Evolutionary conservation across 2,329 filamentous ascomycete genomes (phyloP), one percentile per base, ranked within the genome.

Genomic region (Penicillium sp.): DNA sequence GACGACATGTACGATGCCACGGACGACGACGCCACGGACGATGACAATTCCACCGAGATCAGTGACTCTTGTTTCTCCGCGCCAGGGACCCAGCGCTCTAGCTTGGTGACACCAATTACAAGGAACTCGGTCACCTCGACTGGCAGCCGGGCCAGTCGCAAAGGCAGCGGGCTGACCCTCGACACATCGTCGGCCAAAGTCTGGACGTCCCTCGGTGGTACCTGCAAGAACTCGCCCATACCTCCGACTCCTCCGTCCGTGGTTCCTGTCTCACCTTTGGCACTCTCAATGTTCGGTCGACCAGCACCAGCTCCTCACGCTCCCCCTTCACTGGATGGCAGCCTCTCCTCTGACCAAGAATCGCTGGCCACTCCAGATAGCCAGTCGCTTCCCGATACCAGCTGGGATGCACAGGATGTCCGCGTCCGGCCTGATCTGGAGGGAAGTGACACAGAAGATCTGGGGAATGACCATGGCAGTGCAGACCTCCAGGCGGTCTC

Each of bases 1-100:
- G 91, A 96, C 75, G 91, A 96, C 68, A 79, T 96, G 50, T 96
- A 96, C 75, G 90, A 95, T 75, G 84, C 91, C 43, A 92, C 91
- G 16, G 92, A 96, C 65, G 87, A 92, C 55, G 92, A 96, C 67
- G 82, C 59, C 33, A 53, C 59, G 39, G 62, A 64, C 36, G 62
- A 64, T 47, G 65, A 66, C 39, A 56, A 65, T 53, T 60, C 55
- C 22, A 68, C 85, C 9, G 81, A 85, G 77, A 69, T 77, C 73
- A 73, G 77, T 68, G 73, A 77, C 67, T 62, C 80, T 59, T 79
- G 75, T 55, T 77, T 75, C 73, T 87, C 68, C 69, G 79, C 69
- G 70, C 83, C 72, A 70, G 82, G 68, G 39, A 74, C 77, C 72
- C 82, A 70, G 76, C 84, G 72, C 69, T 82, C 75, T 24, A 82